Conservation (phyloP, 2,329 filamentous ascomycete genomes). For the Stachybotrys chlorohalonatus region DNA sequence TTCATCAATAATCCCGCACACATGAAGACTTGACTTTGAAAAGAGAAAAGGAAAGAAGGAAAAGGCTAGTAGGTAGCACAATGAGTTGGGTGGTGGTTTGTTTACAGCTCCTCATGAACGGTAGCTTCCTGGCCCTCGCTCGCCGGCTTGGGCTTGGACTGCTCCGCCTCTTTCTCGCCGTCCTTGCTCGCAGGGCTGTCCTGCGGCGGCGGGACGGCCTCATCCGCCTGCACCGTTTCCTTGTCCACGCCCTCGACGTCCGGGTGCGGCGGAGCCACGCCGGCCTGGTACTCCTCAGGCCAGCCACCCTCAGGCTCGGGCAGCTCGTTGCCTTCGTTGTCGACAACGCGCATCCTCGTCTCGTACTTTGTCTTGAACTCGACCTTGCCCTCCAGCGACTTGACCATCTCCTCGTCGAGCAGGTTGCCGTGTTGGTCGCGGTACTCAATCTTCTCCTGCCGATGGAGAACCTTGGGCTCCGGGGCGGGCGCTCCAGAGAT, state of each 20-base stretch:
- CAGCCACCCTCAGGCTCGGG: conserved; percentile 30
- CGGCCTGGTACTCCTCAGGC: conserved; percentile 24
- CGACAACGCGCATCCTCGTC: conserved; percentile 80
- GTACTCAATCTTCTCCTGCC: conserved; percentile 85
- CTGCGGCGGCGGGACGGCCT: conserved; percentile 30
- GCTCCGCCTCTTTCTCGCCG: conserved; percentile 49
- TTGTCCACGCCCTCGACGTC: conserved; percentile 53
- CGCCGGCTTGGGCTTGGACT: conserved; percentile 49
- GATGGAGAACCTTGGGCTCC: conserved; percentile 37
- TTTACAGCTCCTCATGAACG: conserved; percentile 27
- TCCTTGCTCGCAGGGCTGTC: conserved; percentile 41
- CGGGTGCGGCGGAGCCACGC: conserved; percentile 49
- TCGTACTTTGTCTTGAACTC: conserved; percentile 94
- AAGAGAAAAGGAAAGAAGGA: neutral
- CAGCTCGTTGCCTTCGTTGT: conserved; percentile 73
- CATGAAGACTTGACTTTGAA: neutral
- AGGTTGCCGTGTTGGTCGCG: conserved; percentile 90
- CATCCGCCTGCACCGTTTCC: conserved; percentile 40
- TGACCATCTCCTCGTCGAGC: conserved; percentile 74
- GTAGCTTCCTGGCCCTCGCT: conserved; percentile 55
- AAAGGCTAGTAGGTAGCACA: neutral
- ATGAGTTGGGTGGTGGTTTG: neutral
- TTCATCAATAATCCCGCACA: neutral
- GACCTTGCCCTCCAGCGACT: conserved; percentile 80
- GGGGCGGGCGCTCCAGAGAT: conserved; percentile 43